Base-by-base conservation (phyloP, 495 filamentous ascomycete genomes). In the Xylaria scruposa region DNA sequence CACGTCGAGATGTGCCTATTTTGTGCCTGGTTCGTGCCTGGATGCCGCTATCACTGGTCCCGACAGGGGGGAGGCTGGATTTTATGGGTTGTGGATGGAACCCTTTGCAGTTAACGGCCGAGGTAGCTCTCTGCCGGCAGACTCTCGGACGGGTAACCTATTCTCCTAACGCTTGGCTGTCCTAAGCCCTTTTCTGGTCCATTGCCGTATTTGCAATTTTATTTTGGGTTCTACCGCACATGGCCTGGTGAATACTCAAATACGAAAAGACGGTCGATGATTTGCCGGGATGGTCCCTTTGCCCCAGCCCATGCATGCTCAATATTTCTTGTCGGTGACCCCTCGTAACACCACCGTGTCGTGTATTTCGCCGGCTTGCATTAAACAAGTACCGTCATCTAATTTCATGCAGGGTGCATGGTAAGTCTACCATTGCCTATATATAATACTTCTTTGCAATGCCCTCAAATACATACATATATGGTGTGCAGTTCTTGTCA, bases 171-270 rank as follows among this genome's bases (percentile, higher is more conserved):
- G 21, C 53, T 69, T 60, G 44, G 53, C 56, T 54, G 3, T 31
- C 21, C 51, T 44, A 42, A 36, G 67, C 67, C 29, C 42, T 42
- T 47, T 53, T n/a, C 54, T 29, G 6, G 5, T 12, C 19, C 26
- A 24, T 24, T 51, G n/a, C 58, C 42, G 68, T 70, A 63, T 70
- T 70, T 70, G 68, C 68, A 70, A 70, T 70, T 70, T 63, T 58
- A 38, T 42, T 56, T 67, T 67, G 46, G 31, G 33, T 56, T 54
- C 24, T 56, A 42, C 65, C 26, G 60, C 42, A 46, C 38, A 46
- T 51, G 26, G 31, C 13, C 46, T 36, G 46, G 8, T 8, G 24
- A 42, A 68, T 68, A 68, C 67, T 70, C 68, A 70, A 70, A 70
- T 63, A 70, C 68, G 68, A 70, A 70, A 69, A n/a, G 33, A 19